Conservation (phyloP, 192 early-diverging fungal genomes). For the Lobosporangium transversale region DNA sequence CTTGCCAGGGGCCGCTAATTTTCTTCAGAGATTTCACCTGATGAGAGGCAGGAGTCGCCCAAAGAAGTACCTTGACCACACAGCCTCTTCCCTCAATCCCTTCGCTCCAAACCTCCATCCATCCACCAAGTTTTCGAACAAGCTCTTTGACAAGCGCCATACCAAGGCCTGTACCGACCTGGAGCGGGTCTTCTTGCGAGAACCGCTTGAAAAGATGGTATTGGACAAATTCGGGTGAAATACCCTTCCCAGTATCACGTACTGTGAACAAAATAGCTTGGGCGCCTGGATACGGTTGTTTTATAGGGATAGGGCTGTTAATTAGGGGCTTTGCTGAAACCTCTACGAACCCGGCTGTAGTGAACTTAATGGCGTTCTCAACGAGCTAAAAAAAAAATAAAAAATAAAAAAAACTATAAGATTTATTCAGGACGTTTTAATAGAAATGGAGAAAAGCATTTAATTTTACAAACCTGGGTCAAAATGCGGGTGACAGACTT, state of each 20-base stretch:
- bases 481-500: constrained; percentile 33
- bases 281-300: constrained; percentile 25
- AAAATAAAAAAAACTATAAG: background rate
- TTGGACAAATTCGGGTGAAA: constrained; percentile 56
- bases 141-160: constrained; percentile 57
- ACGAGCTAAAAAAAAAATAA: constrained; percentile 27
- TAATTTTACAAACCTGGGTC: constrained; percentile 14
- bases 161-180: constrained; percentile 63
- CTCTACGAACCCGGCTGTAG: constrained; percentile 59
- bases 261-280: constrained; percentile 57
- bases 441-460: background rate
- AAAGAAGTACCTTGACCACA: constrained; percentile 47
- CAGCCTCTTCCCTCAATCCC: constrained; percentile 52
- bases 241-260: constrained; percentile 62
- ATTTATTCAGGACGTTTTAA: background rate
- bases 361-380: constrained; percentile 65
- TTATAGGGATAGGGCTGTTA: constrained; percentile 16
- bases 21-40: constrained; percentile 30
- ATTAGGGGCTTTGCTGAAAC: constrained; percentile 41
- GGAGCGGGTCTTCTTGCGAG: constrained; percentile 62
- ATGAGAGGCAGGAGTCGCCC: constrained; percentile 24
- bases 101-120: constrained; percentile 57
- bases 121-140: constrained; percentile 57
- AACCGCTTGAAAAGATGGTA: constrained; percentile 59
- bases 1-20: constrained; percentile 25